phyloP scores from a whole-genome alignment of 352 stramenopile genomes.

The Phytophthora syringae region DNA sequence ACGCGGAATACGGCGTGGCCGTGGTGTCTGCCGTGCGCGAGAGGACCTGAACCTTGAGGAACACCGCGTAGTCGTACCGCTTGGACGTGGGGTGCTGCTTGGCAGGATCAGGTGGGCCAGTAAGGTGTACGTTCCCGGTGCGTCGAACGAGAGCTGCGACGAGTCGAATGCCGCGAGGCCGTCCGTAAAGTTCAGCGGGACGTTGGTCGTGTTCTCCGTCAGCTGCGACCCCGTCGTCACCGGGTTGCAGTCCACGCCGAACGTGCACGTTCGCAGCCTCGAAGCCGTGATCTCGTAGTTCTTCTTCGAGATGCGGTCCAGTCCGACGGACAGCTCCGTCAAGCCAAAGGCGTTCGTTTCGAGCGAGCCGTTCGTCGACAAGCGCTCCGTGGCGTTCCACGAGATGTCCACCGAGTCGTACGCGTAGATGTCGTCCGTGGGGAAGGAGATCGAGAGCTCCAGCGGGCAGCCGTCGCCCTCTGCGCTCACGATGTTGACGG shows the following conservation, averaged over 20 bases:
- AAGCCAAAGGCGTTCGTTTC: constrained; percentile 57
- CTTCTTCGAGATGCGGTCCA: constrained; percentile 61
- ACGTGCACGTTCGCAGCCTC: constrained; percentile 55
- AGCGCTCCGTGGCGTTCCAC: constrained; percentile 70
- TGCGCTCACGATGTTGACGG: constrained; percentile 39
- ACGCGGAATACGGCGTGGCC: constrained; percentile 44
- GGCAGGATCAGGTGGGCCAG: constrained; percentile 73
- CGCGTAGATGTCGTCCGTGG: constrained; percentile 52
- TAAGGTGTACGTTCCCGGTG: constrained; percentile 55
- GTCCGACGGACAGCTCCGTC: constrained; percentile 43
- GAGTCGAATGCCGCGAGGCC: constrained; percentile 56
- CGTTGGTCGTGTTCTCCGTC: constrained; percentile 56
- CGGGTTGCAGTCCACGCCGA: constrained; percentile 58
- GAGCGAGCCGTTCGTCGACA: constrained; percentile 37
- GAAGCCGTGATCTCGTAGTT: constrained; percentile 65
- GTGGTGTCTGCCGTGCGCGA: constrained; percentile 37
- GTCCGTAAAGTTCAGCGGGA: constrained; percentile 61
- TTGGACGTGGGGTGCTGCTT: constrained; percentile 43
- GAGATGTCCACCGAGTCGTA: constrained; percentile 65
- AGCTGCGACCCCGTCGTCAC: constrained; percentile 52
- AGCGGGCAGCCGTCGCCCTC: constrained; percentile 61
- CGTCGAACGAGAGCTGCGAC: constrained; percentile 58
- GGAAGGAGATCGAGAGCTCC: constrained; percentile 51
- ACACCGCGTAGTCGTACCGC: constrained; percentile 77
- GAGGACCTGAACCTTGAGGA: constrained; percentile 48